Percentiles rank a stretch among this genome's conserved stretches.
Evolutionary conservation across 2,329 filamentous ascomycete genomes (phyloP).

Genomic region (Xylariomycetidae sp.): DNA sequence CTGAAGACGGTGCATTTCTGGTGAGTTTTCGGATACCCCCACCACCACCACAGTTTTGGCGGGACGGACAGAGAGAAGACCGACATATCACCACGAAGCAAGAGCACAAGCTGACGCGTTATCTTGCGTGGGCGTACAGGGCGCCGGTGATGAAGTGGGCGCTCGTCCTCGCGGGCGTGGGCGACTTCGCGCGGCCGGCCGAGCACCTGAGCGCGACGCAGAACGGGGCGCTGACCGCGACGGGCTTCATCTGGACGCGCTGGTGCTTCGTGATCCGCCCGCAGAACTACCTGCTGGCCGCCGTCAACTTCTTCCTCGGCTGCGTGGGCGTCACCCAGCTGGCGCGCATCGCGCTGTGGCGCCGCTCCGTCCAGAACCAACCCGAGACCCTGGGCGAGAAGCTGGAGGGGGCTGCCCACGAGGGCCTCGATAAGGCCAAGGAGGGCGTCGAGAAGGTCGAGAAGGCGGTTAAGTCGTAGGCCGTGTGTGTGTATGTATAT

Average conservation of each 20-base stretch:
- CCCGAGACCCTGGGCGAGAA: slow-evolving; percentile 41
- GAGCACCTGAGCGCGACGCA: slow-evolving; percentile 91
- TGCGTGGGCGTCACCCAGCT: slow-evolving; percentile 80
- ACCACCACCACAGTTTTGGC: no score
- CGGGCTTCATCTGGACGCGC: slow-evolving; percentile 93
- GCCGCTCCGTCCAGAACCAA: slow-evolving; percentile 42
- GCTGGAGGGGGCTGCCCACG: background rate
- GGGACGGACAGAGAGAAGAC: no score
- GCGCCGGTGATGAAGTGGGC: slow-evolving; percentile 98
- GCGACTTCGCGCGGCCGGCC: slow-evolving; percentile 85
- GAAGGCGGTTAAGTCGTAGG: slow-evolving; percentile 6
- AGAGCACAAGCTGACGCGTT: no score
- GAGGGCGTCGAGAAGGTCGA: slow-evolving; percentile 3
- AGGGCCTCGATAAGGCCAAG: slow-evolving; percentile 4
- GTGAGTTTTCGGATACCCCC: slow-evolving; percentile 55
- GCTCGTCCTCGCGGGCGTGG: slow-evolving; percentile 84
- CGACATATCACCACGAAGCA: no score
- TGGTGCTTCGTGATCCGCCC: slow-evolving; percentile 98
- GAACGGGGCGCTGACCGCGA: slow-evolving; percentile 83
- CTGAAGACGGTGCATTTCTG: slow-evolving; percentile 98
- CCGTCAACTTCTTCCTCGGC: slow-evolving; percentile 97
- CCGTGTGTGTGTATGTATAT: no score
- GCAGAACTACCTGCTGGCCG: slow-evolving; percentile 86
- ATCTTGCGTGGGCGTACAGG: slow-evolving; percentile 50
- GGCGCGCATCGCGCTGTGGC: slow-evolving; percentile 65